Evolutionary conservation across 208 protist genomes (phyloP), one percentile per base, ranked within the genome.

Genomic region (Acanthamoeba sp.): DNA sequence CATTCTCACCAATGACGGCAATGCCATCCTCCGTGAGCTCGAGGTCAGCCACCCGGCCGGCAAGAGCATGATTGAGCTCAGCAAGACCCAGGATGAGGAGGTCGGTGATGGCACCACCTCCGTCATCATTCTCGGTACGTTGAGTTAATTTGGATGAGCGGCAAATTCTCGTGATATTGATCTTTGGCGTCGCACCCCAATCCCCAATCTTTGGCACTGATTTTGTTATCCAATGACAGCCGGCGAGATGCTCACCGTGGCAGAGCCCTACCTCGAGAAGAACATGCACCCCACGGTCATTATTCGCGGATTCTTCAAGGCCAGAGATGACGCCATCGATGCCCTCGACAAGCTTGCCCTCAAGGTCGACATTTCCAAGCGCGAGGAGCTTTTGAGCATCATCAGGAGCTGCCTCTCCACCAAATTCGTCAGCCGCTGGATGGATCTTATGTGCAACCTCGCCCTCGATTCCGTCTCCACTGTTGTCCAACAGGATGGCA

Each of bases 1-100:
- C 62, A 98, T 99, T 36, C 97, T 99, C 42, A 99, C 99, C 52
- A 99, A 99, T 96, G 99, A 99, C 96, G 99, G 99, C 69, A 99
- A 99, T 97, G 98, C 98, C 73, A 99, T 99, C 96, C 97, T 99
- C 34, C 98, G 99, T 84, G 99, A 99, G 97, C 99, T 99, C 95
- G 99, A 99, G 95, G 99, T 99, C 34, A 98, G 98, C 66, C 99
- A 99, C 95, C 99, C 99, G 22, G 99, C 99, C 22, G 99, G 99
- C 20, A 99, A 99, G 97, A 98, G 98, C 96, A 99, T 99, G 98
- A 99, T 99, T 82, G 99, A 99, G 96, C 98, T 99, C 1, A 98
- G 98, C 52, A 97, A 99, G 76, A 97, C 99, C 29, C 99, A 99
- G 97, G 99, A 99, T 95, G 99, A 99, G 97, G 98, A 99, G 93